These are phyloP conservation scores for Eucalyptus tenuipes DNA, from an alignment of 345 rosid species.

Conservation along the genomic window DNA sequence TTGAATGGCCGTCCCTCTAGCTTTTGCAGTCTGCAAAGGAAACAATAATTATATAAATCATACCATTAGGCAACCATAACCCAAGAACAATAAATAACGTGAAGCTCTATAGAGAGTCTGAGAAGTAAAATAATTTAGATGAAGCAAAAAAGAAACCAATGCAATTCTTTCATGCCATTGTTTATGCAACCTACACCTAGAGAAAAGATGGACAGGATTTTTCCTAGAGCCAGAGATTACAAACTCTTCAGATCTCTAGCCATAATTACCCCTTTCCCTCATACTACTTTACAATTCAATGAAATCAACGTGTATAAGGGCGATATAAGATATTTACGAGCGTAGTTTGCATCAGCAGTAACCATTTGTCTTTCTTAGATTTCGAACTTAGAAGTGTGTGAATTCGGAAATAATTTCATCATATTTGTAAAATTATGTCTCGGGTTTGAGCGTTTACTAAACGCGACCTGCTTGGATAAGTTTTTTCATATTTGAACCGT, in stretches of 20 bases:
- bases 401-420: too few species aligned
- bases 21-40: constrained; percentile 36
- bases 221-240: neutral
- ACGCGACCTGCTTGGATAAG: too few species aligned
- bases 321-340: too few species aligned
- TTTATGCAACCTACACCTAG: neutral
- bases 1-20: constrained; percentile 48
- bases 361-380: neutral
- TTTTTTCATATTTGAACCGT: too few species aligned
- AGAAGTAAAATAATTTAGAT: neutral
- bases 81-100: neutral
- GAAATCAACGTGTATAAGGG: rapidly evolving
- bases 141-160: neutral
- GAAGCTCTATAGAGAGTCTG: neutral
- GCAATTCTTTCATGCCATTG: neutral
- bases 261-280: neutral
- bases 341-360: too few species aligned
- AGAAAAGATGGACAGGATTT: neutral
- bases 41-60: neutral
- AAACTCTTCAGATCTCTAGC: neutral
- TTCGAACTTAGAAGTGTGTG: too few species aligned
- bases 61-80: neutral
- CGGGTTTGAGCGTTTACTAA: rapidly evolving
- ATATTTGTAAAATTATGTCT: too few species aligned
- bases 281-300: neutral